phyloP scores from a whole-genome alignment of 225 moss, liverwort and hornwort species.

The Asterella californica region DNA sequence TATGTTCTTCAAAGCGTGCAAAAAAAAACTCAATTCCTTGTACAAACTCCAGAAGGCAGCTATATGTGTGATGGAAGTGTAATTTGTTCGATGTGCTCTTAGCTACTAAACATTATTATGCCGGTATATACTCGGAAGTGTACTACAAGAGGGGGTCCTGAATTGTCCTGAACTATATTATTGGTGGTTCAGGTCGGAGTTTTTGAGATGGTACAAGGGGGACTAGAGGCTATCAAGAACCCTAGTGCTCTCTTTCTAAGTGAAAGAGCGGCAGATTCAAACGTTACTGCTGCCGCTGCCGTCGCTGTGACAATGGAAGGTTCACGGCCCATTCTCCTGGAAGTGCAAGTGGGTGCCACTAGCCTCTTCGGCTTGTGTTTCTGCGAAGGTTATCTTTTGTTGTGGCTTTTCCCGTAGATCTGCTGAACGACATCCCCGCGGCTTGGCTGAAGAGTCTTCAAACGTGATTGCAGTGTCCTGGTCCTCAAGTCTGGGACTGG shows the following conservation, averaged over 20 bases:
- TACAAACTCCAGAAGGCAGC: too few species aligned
- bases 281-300: conserved; percentile 78
- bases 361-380: background rate
- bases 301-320: conserved; percentile 99
- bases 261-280: conserved; percentile 68
- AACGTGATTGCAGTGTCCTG: too few species aligned
- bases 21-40: too few species aligned
- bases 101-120: background rate
- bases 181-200: conserved; percentile 68
- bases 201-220: conserved; percentile 90
- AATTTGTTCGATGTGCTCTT: background rate
- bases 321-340: conserved; percentile 88
- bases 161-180: background rate
- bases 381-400: background rate
- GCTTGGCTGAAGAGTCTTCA: background rate
- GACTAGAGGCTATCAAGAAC: conserved; percentile 80
- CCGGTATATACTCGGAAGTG: too few species aligned
- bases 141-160: background rate
- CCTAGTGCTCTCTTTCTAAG: conserved; percentile 95
- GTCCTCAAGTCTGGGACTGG: background rate
- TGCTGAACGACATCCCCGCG: background rate
- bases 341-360: conserved; percentile 69
- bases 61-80: too few species aligned
- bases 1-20: too few species aligned
- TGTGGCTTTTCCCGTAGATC: background rate